Evolutionary conservation across 176 grass and related monocot species (phyloP).

Genomic region (Aegilops speltoides): DNA sequence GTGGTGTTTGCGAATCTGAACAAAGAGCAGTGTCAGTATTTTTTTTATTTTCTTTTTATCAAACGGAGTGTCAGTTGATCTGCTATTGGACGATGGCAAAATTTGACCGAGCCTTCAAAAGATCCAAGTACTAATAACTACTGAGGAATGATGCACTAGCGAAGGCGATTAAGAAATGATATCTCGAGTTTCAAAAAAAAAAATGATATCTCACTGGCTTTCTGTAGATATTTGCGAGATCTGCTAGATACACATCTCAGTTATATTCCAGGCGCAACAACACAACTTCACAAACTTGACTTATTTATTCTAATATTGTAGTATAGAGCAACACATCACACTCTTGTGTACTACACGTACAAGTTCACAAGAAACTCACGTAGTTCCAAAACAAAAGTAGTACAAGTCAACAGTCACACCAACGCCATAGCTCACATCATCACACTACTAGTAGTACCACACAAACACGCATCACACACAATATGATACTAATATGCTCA

Average conservation of each 20-base stretch:
- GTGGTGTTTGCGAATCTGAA: too few species aligned
- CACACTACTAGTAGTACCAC: not conserved
- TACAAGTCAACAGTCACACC: not conserved
- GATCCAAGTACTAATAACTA: too few species aligned
- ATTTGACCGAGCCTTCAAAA: not conserved
- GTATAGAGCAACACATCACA: not conserved
- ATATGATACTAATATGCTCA: not conserved
- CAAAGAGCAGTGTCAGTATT: too few species aligned
- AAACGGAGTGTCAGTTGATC: not conserved
- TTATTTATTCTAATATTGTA: not conserved
- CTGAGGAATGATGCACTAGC: not conserved
- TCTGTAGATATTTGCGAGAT: not conserved
- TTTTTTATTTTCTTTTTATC: too few species aligned
- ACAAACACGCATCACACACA: not conserved
- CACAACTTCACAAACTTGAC: not conserved
- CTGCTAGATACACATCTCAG: not conserved
- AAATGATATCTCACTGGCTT: not conserved
- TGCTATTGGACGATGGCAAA: not conserved
- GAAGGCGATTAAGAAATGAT: not conserved
- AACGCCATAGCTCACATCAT: not conserved
- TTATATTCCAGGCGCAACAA: not conserved
- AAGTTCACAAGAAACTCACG: not conserved
- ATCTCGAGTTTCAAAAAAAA: too few species aligned
- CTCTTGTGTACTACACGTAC: conserved; percentile 4
- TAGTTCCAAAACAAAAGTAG: not conserved